A percentile compares a stretch with the other conserved stretches of the same genome.
These are phyloP conservation scores for Harrya chromipes DNA, from an alignment of 768 basidiomycete genomes.

Conservation along the genomic window DNA sequence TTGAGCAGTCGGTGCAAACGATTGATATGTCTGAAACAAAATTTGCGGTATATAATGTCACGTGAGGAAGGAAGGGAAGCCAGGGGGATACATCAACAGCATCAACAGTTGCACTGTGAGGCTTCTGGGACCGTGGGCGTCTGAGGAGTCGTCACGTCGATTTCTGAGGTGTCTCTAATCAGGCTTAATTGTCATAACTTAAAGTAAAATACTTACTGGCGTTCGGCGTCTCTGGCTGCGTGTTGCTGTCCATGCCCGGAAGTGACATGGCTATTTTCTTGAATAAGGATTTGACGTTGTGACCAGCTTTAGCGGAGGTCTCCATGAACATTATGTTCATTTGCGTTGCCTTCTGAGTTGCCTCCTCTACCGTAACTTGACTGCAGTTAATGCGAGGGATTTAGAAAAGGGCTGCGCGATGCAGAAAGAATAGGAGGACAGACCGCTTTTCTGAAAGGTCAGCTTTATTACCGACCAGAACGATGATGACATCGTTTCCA, in stretches of 20 bases:
- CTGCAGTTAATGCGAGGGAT: conserved; percentile 41
- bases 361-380: conserved; percentile 98
- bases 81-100: conserved; percentile 48
- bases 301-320: conserved; percentile 98
- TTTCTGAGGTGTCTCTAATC: conserved; percentile 51
- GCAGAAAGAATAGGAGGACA: conserved; percentile 24
- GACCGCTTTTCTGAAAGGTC: conserved; percentile 98
- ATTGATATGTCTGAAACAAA: conserved; percentile 25
- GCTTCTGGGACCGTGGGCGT: conserved; percentile 77
- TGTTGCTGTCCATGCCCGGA: conserved; percentile 91
- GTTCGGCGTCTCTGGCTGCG: conserved; percentile 53
- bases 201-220: conserved; percentile 35
- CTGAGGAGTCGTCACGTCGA: conserved; percentile 80
- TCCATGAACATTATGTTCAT: conserved; percentile 98
- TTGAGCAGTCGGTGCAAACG: conserved; percentile 10
- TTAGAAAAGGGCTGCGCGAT: background rate
- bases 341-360: conserved; percentile 86
- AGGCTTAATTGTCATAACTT: background rate
- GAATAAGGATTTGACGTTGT: conserved; percentile 98
- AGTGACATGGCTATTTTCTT: conserved; percentile 99
- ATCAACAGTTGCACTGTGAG: conserved; percentile 79
- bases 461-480: conserved; percentile 98
- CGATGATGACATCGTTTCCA: conserved; percentile 97
- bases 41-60: conserved; percentile 27
- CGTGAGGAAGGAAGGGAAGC: background rate